phyloP scores from a whole-genome alignment of 1,139 yeast species.

The Kurtzmaniella quercitrusa region DNA sequence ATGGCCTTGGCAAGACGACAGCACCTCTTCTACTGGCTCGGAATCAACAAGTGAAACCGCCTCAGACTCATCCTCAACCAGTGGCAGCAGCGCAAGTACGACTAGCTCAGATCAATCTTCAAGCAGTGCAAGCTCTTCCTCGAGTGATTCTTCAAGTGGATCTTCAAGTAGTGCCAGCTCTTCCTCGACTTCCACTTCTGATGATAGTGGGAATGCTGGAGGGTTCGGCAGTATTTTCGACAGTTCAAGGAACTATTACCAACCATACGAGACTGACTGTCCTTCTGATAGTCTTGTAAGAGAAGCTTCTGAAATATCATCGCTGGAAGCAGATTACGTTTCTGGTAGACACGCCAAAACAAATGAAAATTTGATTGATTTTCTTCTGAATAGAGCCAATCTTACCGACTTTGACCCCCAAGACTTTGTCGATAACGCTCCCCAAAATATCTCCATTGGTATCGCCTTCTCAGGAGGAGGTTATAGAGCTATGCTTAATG shows the following conservation, averaged over 20 bases:
- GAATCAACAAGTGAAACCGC: slow-evolving; percentile 1
- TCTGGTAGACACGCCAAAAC: slow-evolving; percentile 25
- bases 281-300: slow-evolving; percentile 22
- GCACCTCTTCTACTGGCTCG: not conserved
- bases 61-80: not conserved
- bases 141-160: not conserved
- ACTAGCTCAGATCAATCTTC: not conserved
- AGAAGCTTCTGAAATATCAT: slow-evolving; percentile 25
- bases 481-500: slow-evolving; percentile 42
- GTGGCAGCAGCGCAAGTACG: not conserved
- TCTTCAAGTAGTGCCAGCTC: not conserved
- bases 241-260: slow-evolving; percentile 19
- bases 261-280: slow-evolving; percentile 25
- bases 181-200: slow-evolving; percentile 1
- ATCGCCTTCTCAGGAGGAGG: slow-evolving; percentile 47
- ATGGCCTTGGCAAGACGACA: not conserved
- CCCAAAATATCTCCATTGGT: slow-evolving; percentile 36
- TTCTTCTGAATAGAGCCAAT: slow-evolving; percentile 28
- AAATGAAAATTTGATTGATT: slow-evolving; percentile 27
- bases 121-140: not conserved
- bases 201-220: slow-evolving; percentile 3
- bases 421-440: slow-evolving; percentile 22
- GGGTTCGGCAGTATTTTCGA: slow-evolving; percentile 4
- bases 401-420: slow-evolving; percentile 32
- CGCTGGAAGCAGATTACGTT: slow-evolving; percentile 27